phyloP scores from a whole-genome alignment of 2,329 filamentous ascomycete species.

The Diplodia seriata region DNA sequence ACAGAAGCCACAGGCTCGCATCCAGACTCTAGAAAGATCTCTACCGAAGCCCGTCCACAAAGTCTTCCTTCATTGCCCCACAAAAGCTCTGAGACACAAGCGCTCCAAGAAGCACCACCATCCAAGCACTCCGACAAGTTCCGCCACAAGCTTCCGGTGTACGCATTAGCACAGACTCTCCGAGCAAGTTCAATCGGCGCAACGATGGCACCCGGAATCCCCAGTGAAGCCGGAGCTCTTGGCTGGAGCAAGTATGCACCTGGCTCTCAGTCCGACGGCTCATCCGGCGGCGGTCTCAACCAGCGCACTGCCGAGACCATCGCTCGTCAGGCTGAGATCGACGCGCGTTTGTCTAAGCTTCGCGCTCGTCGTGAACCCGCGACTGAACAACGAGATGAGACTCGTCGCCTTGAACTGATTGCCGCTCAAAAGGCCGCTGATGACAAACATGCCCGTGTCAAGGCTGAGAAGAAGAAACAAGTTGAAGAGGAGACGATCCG shows the following conservation, averaged over 20 bases:
- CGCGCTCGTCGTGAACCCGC: conserved; percentile 10
- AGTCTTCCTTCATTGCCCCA: not conserved
- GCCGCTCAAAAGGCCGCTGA: conserved; percentile 5
- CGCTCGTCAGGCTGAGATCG: conserved; percentile 17
- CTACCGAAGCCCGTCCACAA: not conserved
- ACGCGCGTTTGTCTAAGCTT: conserved; percentile 14
- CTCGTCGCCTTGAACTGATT: not conserved
- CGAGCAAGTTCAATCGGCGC: conserved; percentile 30
- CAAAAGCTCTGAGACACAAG: not conserved
- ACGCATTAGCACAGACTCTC: conserved; percentile 14
- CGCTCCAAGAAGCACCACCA: not conserved
- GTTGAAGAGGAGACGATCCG: not conserved
- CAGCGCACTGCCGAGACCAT: conserved; percentile 17
- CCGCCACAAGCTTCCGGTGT: conserved; percentile 9
- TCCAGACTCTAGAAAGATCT: not conserved
- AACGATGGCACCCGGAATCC: conserved; percentile 23
- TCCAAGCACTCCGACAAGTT: not conserved
- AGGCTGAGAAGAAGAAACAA: conserved; percentile 8
- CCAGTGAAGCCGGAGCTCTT: not conserved
- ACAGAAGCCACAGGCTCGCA: not conserved
- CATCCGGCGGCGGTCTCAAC: not conserved
- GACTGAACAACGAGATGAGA: conserved; percentile 6
- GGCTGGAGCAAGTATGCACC: conserved; percentile 20
- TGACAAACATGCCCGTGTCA: not conserved
- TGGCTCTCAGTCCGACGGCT: not conserved